A percentile compares a stretch with the other conserved stretches of the same genome.
phyloP scores from a whole-genome alignment of 2,329 filamentous ascomycete genomes.

The Nemania sp. region DNA sequence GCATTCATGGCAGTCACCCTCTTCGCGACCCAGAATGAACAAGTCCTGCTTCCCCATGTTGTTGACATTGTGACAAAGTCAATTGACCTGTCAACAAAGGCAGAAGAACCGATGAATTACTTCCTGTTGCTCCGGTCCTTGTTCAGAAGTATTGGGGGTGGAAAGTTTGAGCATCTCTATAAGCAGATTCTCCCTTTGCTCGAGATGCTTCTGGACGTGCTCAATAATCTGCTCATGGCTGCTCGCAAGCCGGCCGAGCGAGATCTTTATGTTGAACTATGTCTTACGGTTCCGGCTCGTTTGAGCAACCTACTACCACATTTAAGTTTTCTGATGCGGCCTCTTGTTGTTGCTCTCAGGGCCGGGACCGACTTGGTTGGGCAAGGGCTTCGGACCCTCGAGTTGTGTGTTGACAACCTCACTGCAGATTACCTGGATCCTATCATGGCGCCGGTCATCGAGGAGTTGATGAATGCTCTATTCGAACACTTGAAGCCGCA shows the following conservation, averaged over 20 bases:
- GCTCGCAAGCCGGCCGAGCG: conserved; percentile 88
- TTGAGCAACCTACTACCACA: conserved; percentile 94
- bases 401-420: conserved; percentile 96
- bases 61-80: conserved; percentile 97
- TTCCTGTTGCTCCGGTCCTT: conserved; percentile 90
- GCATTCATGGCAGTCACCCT: conserved; percentile 99
- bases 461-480: conserved; percentile 95
- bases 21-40: conserved; percentile 92
- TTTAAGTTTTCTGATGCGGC: conserved; percentile 94
- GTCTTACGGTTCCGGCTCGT: conserved; percentile 90
- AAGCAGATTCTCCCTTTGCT: conserved; percentile 95
- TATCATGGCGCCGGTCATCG: conserved; percentile 98
- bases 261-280: conserved; percentile 96
- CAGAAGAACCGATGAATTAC: conserved; percentile 98
- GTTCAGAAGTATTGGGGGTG: conserved; percentile 95
- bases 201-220: conserved; percentile 95
- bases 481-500: conserved; percentile 94
- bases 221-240: conserved; percentile 91
- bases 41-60: conserved; percentile 91
- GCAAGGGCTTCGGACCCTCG: conserved; percentile 88
- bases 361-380: conserved; percentile 92
- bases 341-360: conserved; percentile 90
- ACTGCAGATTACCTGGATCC: conserved; percentile 97
- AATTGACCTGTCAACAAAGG: conserved; percentile 92
- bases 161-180: conserved; percentile 95